Conservation (phyloP, 768 basidiomycete species). For the Rhodotorula paludigena region DNA sequence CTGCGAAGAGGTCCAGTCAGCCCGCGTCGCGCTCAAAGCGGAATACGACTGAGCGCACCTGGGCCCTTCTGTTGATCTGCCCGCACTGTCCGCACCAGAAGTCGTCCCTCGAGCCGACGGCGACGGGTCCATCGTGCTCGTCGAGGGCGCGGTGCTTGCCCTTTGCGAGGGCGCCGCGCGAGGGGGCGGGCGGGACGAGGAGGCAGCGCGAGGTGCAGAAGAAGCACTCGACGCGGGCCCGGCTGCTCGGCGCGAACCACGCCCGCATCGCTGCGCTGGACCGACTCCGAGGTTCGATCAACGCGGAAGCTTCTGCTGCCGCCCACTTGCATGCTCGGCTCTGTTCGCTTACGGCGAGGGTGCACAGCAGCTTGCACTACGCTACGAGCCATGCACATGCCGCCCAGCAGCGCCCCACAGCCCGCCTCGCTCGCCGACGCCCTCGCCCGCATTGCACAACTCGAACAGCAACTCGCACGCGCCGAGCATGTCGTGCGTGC, state of each 20-base stretch:
- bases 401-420: neutral
- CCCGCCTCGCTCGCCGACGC: conserved; percentile 17
- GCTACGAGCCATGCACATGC: neutral
- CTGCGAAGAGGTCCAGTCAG: conserved; percentile 29
- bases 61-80: conserved; percentile 65
- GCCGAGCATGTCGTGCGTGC: neutral
- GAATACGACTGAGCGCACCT: neutral
- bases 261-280: no score
- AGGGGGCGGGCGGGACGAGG: conserved; percentile 17
- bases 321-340: neutral
- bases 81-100: conserved; percentile 40
- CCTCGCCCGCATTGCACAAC: conserved; percentile 7
- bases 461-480: conserved; percentile 11
- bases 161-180: neutral
- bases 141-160: conserved; percentile 16
- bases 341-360: neutral
- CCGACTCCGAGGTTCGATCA: neutral
- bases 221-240: conserved; percentile 25
- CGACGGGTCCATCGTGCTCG: neutral
- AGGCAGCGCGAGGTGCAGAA: conserved; percentile 34
- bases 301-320: no score
- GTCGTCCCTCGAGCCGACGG: neutral
- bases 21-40: fast-evolving
- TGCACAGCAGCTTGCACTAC: neutral
- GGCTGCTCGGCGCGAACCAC: neutral